These are phyloP conservation scores for Backusella sp. DNA, from an alignment of 192 early-diverging fungal genomes.

Conservation along the genomic window DNA sequence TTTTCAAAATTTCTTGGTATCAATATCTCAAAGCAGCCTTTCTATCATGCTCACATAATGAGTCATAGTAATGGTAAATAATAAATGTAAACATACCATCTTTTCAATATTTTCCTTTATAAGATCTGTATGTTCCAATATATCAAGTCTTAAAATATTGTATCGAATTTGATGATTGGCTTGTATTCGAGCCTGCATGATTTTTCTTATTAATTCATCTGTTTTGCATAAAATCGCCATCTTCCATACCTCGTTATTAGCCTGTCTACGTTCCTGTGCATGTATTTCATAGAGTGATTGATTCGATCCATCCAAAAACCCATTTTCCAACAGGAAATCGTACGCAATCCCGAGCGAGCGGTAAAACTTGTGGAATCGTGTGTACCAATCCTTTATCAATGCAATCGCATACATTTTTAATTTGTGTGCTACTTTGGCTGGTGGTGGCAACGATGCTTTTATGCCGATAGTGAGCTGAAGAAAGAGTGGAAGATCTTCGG, in stretches of 20 bases:
- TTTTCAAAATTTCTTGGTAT: slow-evolving; percentile 39
- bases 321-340: slow-evolving; percentile 51
- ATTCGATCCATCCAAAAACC: not conserved
- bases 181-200: slow-evolving; percentile 4
- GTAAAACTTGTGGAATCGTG: slow-evolving; percentile 53
- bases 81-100: slow-evolving; percentile 28
- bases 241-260: not conserved
- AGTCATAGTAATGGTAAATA: not conserved
- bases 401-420: slow-evolving; percentile 48
- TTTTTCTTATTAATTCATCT: not conserved
- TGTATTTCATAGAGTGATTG: slow-evolving; percentile 12
- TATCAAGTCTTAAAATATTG: slow-evolving; percentile 37
- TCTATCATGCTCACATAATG: not conserved
- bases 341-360: slow-evolving; percentile 55
- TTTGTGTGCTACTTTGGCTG: slow-evolving; percentile 45
- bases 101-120: slow-evolving; percentile 42
- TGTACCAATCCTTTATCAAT: slow-evolving; percentile 55
- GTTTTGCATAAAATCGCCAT: not conserved
- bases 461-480: slow-evolving; percentile 58
- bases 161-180: slow-evolving; percentile 21
- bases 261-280: not conserved
- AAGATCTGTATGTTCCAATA: slow-evolving; percentile 37
- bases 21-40: slow-evolving; percentile 49
- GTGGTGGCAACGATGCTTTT: slow-evolving; percentile 53
- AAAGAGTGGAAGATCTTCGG: slow-evolving; percentile 50